Base-by-base conservation (phyloP, 495 filamentous ascomycete species). In the Lasiosphaeria hispida region DNA sequence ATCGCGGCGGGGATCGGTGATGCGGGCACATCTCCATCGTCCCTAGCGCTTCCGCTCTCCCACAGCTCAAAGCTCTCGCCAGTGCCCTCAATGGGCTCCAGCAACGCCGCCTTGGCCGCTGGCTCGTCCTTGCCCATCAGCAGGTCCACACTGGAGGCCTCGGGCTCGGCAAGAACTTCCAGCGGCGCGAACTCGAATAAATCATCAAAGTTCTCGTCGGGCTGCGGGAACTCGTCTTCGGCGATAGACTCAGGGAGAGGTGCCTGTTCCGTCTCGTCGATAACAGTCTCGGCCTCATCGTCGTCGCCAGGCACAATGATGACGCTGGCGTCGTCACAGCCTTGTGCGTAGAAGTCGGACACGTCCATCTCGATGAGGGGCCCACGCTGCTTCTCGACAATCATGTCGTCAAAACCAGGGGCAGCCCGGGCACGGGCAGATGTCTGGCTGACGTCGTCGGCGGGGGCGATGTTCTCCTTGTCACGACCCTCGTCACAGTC, bases 381-480 rank as follows among this genome's bases (percentile, higher is more conserved):
- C 3, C 77, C 70, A n/a, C 90, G 86, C 59, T 79, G 74, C 69
- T 78, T 78, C 65, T 77, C 74, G 47, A 76, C 55, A 23, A 72
- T 55, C 76, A 78, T 81, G 54, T 74, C 74, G 49, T 77, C 71
- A 34, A 47, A 45, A 13, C 43, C 57, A 4, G 52, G 55, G 9
- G 58, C 43, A 34, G 59, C 45, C 51, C 66, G 40, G 53, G 64
- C 42, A 15, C 64, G 67, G 5, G 62, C 41, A 30, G 74, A 75
- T 2, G 77, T 82, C 64, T 83, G 81, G 39, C 75, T 78, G 53
- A 83, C 63, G 49, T 83, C 79, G 52, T 83, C 84, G n/a, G 75
- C 64, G 1, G 90, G 89, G 6, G 93, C 88, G 14, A 95, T 86
- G 64, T 98, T 98, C 77, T 98, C 94, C 77, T 97, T 97, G 41